Evolutionary conservation across 140 eudicot genomes (phyloP), one percentile per base, ranked within the genome.

Genomic region (Anethum foeniculum): DNA sequence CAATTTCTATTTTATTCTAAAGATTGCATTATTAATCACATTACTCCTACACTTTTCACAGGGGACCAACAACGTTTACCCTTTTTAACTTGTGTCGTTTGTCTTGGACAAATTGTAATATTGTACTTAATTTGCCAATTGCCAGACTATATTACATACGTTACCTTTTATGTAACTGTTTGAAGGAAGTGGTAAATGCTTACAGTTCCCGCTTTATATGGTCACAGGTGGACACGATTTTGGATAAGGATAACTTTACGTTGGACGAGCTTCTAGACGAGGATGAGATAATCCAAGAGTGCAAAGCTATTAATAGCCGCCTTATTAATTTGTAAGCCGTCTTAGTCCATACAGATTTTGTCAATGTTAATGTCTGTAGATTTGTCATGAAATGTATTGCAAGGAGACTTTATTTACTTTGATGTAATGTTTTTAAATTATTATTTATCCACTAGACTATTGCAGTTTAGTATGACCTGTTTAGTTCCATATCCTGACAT

Each of bases 271-370:
- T 94, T 80, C 84, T 94, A 86, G 98, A 94, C 8, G 97, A 94
- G 86, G 98, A 93, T 81, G 98, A 93, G 82, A 88, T 91, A 68
- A 93, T 93, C 58, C 98, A 93, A 85, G 98, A 93, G 82, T 93
- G 97, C 93, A 93, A 91, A 90, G 93, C 98, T 81, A 91, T 93
- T 81, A 93, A 93, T 86, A 87, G 88, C 71, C 96, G 97, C 54
- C 97, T 93, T 85, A 91, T 93, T 67, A 90, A 86, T 85, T 93
- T 90, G 98, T 93, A 84, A 47, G 52, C 52, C 0, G 0, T 47
- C 52, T 13, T 47, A 84, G 90, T 38, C 69, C 27, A 65, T 34
- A 62, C 68, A 18, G 8, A 25, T 25, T 28, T 9, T 15, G 32
- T 32, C 2, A 25, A 67, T 67, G 23, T 67, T 27, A 28, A 13